These are phyloP conservation scores for Trichoderma koningiopsis DNA, from an alignment of 2,329 filamentous ascomycete species.

Conservation along the genomic window DNA sequence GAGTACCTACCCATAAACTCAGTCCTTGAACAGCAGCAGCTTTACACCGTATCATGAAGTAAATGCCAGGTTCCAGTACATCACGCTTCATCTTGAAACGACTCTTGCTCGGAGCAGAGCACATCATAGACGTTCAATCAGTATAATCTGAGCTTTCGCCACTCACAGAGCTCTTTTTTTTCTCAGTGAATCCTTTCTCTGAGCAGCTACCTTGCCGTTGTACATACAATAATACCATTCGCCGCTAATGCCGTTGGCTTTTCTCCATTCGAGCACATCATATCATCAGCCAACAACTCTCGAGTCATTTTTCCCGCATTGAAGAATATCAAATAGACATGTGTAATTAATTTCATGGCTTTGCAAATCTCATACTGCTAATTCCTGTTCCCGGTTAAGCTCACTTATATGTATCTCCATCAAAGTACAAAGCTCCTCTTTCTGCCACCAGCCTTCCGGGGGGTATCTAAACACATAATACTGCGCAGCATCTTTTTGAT, in stretches of 20 bases:
- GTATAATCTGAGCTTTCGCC: not conserved
- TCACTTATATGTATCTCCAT: constrained; percentile 14
- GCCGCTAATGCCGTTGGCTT: not conserved
- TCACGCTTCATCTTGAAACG: not conserved
- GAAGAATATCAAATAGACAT: not conserved
- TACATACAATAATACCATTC: not conserved
- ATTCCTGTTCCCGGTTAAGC: not conserved
- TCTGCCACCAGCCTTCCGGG: constrained; percentile 16
- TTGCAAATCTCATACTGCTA: constrained; percentile 11
- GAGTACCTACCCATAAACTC: not conserved
- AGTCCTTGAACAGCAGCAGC: not conserved
- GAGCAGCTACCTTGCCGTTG: not conserved
- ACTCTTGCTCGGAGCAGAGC: not conserved
- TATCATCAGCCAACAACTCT: not conserved
- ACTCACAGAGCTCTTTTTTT: not conserved
- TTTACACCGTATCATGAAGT: not conserved
- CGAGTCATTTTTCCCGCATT: not conserved
- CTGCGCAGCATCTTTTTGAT: not conserved
- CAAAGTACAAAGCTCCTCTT: constrained; percentile 18
- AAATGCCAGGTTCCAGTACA: too few species aligned
- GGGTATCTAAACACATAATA: constrained; percentile 28
- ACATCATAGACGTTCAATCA: not conserved
- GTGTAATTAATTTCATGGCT: constrained; percentile 3
- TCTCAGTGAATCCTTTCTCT: not conserved
- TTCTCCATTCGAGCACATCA: not conserved